Percentiles rank a stretch among this genome's conserved stretches.
Conservation (phyloP, 768 basidiomycete species). For the Lactarius tabidus region DNA sequence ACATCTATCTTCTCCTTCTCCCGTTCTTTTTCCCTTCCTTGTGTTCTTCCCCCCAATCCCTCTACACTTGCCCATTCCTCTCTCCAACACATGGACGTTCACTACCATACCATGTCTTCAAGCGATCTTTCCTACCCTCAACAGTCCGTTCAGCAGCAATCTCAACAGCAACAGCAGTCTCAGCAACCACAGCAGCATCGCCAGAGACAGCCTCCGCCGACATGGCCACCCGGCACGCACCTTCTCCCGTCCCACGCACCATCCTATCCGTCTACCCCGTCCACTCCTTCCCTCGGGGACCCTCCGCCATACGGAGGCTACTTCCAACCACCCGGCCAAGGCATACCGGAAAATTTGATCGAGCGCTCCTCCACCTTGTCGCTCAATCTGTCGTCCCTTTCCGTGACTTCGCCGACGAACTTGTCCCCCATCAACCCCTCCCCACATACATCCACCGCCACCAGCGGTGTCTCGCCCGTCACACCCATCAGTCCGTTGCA, state of each 20-base stretch:
- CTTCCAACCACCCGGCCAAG: constrained; percentile 25
- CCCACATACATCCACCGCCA: constrained; percentile 36
- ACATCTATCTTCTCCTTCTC: constrained; percentile 16
- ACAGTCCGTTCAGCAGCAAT: constrained; percentile 29
- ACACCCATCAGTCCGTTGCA: constrained; percentile 58
- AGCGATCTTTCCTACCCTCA: constrained; percentile 33
- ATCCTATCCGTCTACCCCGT: constrained; percentile 21
- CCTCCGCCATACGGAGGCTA: constrained; percentile 26
- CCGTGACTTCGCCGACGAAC: constrained; percentile 62
- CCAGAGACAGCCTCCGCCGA: constrained; percentile 32
- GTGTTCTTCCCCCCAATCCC: constrained; percentile 8
- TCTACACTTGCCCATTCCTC: constrained; percentile 6
- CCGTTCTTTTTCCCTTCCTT: constrained; percentile 5
- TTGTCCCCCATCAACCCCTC: constrained; percentile 58
- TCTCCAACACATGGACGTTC: constrained; percentile 29
- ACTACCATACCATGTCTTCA: constrained; percentile 31
- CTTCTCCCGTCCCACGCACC: constrained; percentile 25
- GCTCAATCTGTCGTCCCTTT: constrained; percentile 63
- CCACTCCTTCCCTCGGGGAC: constrained; percentile 26
- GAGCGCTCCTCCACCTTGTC: constrained; percentile 45
- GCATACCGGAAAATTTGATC: constrained; percentile 27
- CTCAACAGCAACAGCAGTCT: constrained; percentile 6
- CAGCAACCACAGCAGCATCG: constrained; percentile 10
- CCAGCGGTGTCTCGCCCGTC: constrained; percentile 38
- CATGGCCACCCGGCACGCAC: constrained; percentile 27